These are phyloP conservation scores for Arthrobotrys musiformis DNA, from an alignment of 2,329 filamentous ascomycete species.

Conservation along the genomic window DNA sequence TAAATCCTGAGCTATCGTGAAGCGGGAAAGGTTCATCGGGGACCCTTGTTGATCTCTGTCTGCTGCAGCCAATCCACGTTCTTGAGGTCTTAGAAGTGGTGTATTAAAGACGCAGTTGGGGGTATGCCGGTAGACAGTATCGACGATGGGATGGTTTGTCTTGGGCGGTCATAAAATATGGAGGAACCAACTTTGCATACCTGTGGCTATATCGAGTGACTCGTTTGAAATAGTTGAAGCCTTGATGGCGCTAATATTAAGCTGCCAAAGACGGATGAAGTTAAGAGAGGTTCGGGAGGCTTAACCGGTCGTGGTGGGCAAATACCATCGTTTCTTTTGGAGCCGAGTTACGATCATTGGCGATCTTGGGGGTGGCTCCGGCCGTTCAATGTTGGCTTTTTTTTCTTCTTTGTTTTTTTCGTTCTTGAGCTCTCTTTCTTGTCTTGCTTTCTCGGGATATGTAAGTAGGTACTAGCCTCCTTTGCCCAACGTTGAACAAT, in stretches of 20 bases:
- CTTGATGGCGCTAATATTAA: slow-evolving; percentile 5
- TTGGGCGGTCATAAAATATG: slow-evolving; percentile 2
- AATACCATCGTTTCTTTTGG: slow-evolving; percentile 18
- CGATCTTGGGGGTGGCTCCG: slow-evolving; percentile 14
- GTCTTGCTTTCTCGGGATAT: not conserved
- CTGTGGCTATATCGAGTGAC: slow-evolving; percentile 18
- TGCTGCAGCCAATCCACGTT: slow-evolving; percentile 55
- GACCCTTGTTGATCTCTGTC: slow-evolving; percentile 55
- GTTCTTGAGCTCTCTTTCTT: not conserved
- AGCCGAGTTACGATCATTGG: slow-evolving; percentile 22
- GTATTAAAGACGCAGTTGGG: slow-evolving; percentile 51
- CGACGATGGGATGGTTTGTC: slow-evolving; percentile 51
- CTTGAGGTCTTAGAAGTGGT: slow-evolving; percentile 37
- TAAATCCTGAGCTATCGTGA: slow-evolving; percentile 54
- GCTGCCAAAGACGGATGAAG: slow-evolving; percentile 25
- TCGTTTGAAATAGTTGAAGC: slow-evolving; percentile 22
- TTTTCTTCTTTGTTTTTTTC: not conserved
- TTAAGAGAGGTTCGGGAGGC: slow-evolving; percentile 34
- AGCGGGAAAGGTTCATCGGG: slow-evolving; percentile 55
- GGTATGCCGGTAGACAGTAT: slow-evolving; percentile 27
- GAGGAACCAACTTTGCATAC: slow-evolving; percentile 2
- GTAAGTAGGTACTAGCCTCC: not conserved
- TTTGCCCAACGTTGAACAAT: slow-evolving; percentile 15
- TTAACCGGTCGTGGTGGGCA: slow-evolving; percentile 31
- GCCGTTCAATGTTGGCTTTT: not conserved